Conservation (phyloP, 2,329 filamentous ascomycete species). For the Amauroascus niger region DNA sequence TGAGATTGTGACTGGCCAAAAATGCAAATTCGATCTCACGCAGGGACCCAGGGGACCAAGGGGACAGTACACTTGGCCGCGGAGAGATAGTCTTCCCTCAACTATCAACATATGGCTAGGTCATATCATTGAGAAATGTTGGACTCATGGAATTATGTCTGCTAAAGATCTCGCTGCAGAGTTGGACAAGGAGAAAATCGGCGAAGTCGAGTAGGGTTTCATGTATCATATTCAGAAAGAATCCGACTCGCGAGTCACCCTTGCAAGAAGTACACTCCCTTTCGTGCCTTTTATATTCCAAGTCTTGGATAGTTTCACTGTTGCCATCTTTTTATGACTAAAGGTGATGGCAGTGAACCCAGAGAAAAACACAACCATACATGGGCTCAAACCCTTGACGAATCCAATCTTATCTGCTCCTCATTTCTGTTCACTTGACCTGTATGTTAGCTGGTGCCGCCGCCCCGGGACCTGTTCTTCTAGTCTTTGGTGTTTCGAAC, state of each 20-base stretch:
- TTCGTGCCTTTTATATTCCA: slow-evolving; percentile 7
- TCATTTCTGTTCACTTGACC: neutral
- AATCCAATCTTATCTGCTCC: neutral
- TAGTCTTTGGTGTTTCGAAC: neutral
- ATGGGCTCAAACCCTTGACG: neutral
- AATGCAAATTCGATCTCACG: slow-evolving; percentile 10
- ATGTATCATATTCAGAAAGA: neutral
- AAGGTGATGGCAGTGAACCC: neutral
- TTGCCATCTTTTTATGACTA: neutral
- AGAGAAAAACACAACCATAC: neutral
- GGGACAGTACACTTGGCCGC: neutral
- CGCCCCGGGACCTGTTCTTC: neutral
- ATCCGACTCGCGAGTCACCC: neutral
- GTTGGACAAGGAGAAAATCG: slow-evolving; percentile 14
- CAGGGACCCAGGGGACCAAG: neutral
- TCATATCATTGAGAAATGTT: slow-evolving; percentile 14
- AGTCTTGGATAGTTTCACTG: neutral
- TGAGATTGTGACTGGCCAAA: slow-evolving; percentile 14
- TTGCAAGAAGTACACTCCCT: neutral
- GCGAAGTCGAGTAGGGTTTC: slow-evolving; percentile 6
- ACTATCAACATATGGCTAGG: slow-evolving; percentile 10
- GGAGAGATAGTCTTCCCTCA: slow-evolving; percentile 3
- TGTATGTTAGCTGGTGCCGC: neutral
- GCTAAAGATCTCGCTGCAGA: slow-evolving; percentile 17
- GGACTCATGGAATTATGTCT: slow-evolving; percentile 13